Percentiles rank a stretch among this genome's conserved stretches.
These are phyloP conservation scores for Cercospora citrullina DNA, from an alignment of 2,329 filamentous ascomycete genomes.

Conservation along the genomic window DNA sequence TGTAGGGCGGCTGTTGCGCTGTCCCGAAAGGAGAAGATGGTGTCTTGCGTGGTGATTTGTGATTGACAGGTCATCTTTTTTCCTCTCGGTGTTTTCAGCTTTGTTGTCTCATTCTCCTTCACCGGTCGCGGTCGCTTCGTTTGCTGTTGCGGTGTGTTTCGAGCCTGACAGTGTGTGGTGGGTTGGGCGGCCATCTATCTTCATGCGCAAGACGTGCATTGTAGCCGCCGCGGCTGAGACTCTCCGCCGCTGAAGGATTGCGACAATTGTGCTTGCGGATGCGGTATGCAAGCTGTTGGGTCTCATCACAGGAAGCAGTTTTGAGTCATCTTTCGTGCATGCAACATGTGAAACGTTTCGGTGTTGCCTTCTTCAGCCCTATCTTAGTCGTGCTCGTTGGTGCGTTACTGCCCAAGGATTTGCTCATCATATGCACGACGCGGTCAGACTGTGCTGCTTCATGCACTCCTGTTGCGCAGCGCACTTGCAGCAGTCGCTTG, in stretches of 20 bases:
- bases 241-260: neutral
- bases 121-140: neutral
- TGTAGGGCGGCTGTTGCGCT: neutral
- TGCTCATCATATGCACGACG: neutral
- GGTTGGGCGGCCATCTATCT: neutral
- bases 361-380: conserved; percentile 1
- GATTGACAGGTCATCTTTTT: neutral
- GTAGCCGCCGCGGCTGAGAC: neutral
- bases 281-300: neutral
- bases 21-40: neutral
- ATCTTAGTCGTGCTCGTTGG: neutral
- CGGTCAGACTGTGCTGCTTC: neutral
- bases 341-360: neutral
- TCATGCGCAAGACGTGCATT: neutral
- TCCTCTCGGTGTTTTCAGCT: neutral
- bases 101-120: neutral
- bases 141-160: neutral
- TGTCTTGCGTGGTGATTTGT: neutral
- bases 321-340: neutral
- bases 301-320: neutral
- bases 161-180: neutral
- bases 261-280: neutral
- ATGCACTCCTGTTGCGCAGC: neutral
- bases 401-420: neutral
- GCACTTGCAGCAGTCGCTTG: neutral